Conservation (phyloP, 2,329 filamentous ascomycete genomes). For the Zymoseptoria passerinii region DNA sequence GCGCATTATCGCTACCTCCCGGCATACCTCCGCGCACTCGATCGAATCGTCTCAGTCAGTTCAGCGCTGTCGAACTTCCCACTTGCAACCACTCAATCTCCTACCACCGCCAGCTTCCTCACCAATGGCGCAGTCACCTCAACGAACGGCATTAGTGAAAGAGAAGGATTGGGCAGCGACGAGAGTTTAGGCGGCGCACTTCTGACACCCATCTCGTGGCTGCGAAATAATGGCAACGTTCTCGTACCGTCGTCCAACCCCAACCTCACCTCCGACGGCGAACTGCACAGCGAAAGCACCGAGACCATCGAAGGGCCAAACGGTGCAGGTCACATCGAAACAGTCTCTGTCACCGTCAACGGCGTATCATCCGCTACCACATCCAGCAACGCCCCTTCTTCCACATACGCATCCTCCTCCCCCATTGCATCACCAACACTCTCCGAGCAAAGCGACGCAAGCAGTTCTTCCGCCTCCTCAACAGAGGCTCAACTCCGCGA, state of each 20-base stretch:
- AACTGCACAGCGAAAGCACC: slow-evolving; percentile 64
- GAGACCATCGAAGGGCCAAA: slow-evolving; percentile 76
- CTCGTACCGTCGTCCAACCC: slow-evolving; percentile 6
- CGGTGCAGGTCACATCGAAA: slow-evolving; percentile 70
- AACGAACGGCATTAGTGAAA: slow-evolving; percentile 54
- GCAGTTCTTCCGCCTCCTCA: slow-evolving; percentile 28
- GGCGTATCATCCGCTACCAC: slow-evolving; percentile 36
- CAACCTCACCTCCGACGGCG: slow-evolving; percentile 32
- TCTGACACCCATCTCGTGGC: slow-evolving; percentile 89
- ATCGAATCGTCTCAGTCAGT: slow-evolving; percentile 83
- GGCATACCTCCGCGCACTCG: slow-evolving; percentile 80
- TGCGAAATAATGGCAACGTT: slow-evolving; percentile 34
- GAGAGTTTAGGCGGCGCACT: slow-evolving; percentile 84
- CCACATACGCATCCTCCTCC: slow-evolving; percentile 20
- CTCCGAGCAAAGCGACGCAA: slow-evolving; percentile 28
- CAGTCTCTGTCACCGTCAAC: slow-evolving; percentile 67
- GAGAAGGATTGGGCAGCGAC: slow-evolving; percentile 60
- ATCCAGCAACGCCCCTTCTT: slow-evolving; percentile 1
- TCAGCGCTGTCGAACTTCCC: slow-evolving; percentile 75
- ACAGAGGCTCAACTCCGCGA: slow-evolving; percentile 30
- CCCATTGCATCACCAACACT: slow-evolving; percentile 22
- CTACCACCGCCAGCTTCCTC: slow-evolving; percentile 40
- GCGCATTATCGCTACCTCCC: slow-evolving; percentile 74
- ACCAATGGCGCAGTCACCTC: slow-evolving; percentile 43
- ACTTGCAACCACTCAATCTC: slow-evolving; percentile 50